Percentiles rank a stretch among this genome's conserved stretches.
Evolutionary conservation across 73 alveolate species (phyloP).

Genomic region (Blepharisma stoltei): DNA sequence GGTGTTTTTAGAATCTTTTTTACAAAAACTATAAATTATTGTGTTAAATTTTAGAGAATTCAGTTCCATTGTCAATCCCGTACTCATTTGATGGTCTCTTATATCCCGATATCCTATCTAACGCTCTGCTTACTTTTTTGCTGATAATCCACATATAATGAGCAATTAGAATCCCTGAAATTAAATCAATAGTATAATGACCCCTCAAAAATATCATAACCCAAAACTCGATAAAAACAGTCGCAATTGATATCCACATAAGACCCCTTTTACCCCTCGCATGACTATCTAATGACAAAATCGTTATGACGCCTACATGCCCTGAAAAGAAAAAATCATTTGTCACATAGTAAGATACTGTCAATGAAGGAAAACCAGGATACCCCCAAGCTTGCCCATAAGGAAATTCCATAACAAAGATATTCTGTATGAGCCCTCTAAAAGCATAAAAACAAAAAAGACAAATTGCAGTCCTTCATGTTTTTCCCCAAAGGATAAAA

Average conservation of each 20-base stretch:
- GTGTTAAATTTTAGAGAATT: too few relatives aligned
- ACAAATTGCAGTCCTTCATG: conserved; percentile 52
- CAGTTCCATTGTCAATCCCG: too few relatives aligned
- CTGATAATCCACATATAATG: conserved; percentile 75
- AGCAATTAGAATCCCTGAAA: conserved; percentile 73
- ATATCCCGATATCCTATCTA: neutral
- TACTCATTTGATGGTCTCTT: neutral
- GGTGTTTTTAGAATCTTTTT: too few relatives aligned
- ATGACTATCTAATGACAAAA: conserved; percentile 45
- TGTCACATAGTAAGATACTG: conserved; percentile 76
- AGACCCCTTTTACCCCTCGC: neutral
- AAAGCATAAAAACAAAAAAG: conserved; percentile 39
- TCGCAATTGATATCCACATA: conserved; percentile 38
- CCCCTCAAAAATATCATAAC: conserved; percentile 69
- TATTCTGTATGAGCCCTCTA: conserved; percentile 37
- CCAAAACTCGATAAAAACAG: conserved; percentile 47
- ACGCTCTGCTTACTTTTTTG: conserved; percentile 27
- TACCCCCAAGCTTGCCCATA: conserved; percentile 72
- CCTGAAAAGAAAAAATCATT: conserved; percentile 92
- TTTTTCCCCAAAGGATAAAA: conserved; percentile 45
- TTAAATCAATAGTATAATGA: conserved; percentile 82
- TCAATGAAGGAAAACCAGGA: conserved; percentile 83
- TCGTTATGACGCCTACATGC: conserved; percentile 81
- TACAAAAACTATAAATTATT: too few relatives aligned
- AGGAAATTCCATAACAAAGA: conserved; percentile 60